Evolutionary conservation across 2,329 filamentous ascomycete species (phyloP), one percentile per base, ranked within the genome.

Genomic region (Zasmidium angulare): DNA sequence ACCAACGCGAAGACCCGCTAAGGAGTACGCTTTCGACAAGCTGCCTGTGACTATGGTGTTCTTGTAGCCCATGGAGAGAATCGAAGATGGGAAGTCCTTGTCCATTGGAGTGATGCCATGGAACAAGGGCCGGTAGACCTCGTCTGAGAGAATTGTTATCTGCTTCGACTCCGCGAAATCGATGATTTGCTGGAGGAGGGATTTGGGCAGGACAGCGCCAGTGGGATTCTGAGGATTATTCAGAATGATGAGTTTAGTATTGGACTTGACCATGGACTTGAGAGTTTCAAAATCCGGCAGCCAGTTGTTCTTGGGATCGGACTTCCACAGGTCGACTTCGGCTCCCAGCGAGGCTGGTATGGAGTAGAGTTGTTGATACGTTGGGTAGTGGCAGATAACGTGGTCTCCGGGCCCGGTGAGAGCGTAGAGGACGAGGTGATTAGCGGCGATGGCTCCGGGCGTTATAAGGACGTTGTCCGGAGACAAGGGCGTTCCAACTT

Each of bases 181-280:
- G 40, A 90, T 77, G 62, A 95, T 82, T 2, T 81, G 69, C 55
- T 84, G 73, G 0, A 96, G 79, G 12, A 85, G 80, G 1, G 80
- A 72, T 48, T 81, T 85, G 0, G 86, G 84, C 19, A 91, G 86
- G 2, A 88, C 81, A 10, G 86, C 84, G 4, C 91, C 90, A 0
- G 88, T 93, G 0, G 91, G 91, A 68, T 96, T 96, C 74, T 93
- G 90, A 0, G 91, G 89, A 68, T 92, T 93, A 73, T 85, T 88
- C 65, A 89, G 75, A 53, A 89, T 81, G 59, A 88, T 83, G 74
- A 92, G 81, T 76, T 90, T 91, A 2, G 88, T 91, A 68, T 89
- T 90, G 10, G 78, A 75, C 68, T 82, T 84, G 55, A 93, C 84
- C 53, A 95, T 74, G 0, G 68, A 66, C 62, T 86, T 84, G 24